A percentile compares a stretch with the other conserved stretches of the same genome.
These are phyloP conservation scores for Geum urbanum DNA, from an alignment of 306 rosid species.

Conservation along the genomic window DNA sequence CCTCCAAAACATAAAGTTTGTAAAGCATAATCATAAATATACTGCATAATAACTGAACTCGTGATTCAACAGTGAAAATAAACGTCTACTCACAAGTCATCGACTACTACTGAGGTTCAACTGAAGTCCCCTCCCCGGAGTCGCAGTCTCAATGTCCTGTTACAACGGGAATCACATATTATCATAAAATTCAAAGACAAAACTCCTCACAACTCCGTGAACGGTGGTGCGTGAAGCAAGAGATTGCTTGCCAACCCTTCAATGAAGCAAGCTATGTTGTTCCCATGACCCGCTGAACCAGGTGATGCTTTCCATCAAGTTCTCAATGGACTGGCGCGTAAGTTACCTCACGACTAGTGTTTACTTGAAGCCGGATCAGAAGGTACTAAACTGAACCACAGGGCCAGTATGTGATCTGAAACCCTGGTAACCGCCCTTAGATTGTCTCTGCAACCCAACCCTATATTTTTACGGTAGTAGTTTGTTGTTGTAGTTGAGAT, in stretches of 20 bases:
- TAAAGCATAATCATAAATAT: too few species aligned
- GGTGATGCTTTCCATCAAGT: constrained; percentile 98
- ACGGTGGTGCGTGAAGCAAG: too few species aligned
- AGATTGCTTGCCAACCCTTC: constrained; percentile 96
- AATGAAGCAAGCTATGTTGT: constrained; percentile 97
- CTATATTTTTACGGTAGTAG: neutral
- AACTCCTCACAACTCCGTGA: too few species aligned
- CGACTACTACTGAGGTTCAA: too few species aligned
- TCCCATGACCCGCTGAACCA: constrained; percentile 85
- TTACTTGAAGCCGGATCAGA: constrained; percentile 64
- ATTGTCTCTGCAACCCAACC: neutral
- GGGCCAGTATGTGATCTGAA: constrained; percentile 75
- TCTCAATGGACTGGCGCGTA: constrained; percentile 87
- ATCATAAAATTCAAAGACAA: too few species aligned
- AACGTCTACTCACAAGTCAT: too few species aligned
- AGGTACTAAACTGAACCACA: constrained; percentile 84
- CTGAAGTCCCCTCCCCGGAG: too few species aligned
- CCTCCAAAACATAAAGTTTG: too few species aligned
- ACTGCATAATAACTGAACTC: too few species aligned
- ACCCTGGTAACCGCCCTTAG: constrained; percentile 9
- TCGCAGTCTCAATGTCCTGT: too few species aligned
- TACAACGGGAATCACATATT: too few species aligned
- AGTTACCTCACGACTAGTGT: constrained; percentile 65
- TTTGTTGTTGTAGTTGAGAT: constrained; percentile 11
- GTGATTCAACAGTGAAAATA: too few species aligned